Percentiles rank a stretch among this genome's conserved stretches.
These are phyloP conservation scores for Aureobasidium zeae DNA, from an alignment of 2,329 filamentous ascomycete genomes.

Conservation along the genomic window DNA sequence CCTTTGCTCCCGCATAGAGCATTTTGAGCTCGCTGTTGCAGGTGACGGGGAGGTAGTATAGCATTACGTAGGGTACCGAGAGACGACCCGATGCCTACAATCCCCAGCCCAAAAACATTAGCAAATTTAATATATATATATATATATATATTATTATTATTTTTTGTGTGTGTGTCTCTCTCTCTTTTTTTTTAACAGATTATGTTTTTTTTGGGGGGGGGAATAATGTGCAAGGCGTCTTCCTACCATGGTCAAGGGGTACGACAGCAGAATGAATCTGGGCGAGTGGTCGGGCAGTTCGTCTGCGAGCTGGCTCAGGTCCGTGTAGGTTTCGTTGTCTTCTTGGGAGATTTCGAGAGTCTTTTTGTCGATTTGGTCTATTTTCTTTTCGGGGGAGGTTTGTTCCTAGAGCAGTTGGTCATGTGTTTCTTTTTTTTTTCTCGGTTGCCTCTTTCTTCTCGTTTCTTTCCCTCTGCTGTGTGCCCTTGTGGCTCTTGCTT, in stretches of 20 bases:
- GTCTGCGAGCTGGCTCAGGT: constrained; percentile 71
- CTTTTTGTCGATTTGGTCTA: constrained; percentile 83
- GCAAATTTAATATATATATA: too few species aligned
- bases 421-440: background rate
- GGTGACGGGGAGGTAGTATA: constrained; percentile 90
- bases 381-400: constrained; percentile 17
- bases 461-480: background rate
- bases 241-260: constrained; percentile 81
- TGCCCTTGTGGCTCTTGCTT: too few species aligned
- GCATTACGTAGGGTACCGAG: constrained; percentile 83
- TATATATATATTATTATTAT: too few species aligned
- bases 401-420: background rate
- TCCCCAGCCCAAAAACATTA: too few species aligned
- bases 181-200: too few species aligned
- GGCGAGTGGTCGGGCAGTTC: constrained; percentile 89
- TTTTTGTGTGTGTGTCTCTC: too few species aligned
- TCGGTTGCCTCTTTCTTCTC: background rate
- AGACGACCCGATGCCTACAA: constrained; percentile 46
- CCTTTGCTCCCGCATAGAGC: constrained; percentile 92
- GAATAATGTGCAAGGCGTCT: too few species aligned
- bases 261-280: constrained; percentile 80
- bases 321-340: constrained; percentile 71
- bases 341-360: constrained; percentile 82
- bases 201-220: too few species aligned
- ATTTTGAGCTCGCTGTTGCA: constrained; percentile 82